Base-by-base conservation (phyloP, 805 yeast genomes). In the Spathaspora girioi region DNA sequence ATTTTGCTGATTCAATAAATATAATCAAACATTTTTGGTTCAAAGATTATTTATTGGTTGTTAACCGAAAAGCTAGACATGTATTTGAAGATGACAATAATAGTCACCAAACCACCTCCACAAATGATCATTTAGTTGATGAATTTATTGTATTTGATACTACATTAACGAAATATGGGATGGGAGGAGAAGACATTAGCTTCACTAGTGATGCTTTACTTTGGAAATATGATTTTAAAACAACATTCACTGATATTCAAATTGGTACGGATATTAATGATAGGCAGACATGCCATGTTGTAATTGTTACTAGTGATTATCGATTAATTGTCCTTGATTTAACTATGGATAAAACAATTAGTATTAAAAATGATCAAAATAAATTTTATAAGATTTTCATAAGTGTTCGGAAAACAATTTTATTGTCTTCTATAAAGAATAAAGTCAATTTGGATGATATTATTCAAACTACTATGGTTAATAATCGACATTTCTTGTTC, bases 141-240 rank as follows among this genome's bases (percentile, higher is more conserved):
- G 78, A 75, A 50, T 56, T 73, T 29, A 59, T 74, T 12, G 66
- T 73, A 7, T 43, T 73, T 19, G 66, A 73, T 53, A 61, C 72
- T 11, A 52, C 64, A 4, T 43, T 51, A 14, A 62, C 75, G 2
- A 69, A 63, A 46, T 66, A 54, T 56, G 78, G 76, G 1, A 54
- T 53, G 26, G 73, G 73, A 15, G 67, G 70, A 1, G 64, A 54
- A 9, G 53, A 52, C 8, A 63, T 65, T 40, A 60, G 60, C 19
- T 71, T 75, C 48, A 75, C 72, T 49, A 69, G 69, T 50, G 78
- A 75, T 51, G 52, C 64, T 41, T 64, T 73, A 20, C 55, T 71
- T 7, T 74, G 78, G 77, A 66, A 73, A 46, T 68, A 70, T 48
- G 61, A 68, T 48, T 67, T 71, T 49, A 61, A 62, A 38, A 57